Percentiles rank a stretch among this genome's conserved stretches.
These are phyloP conservation scores for Balakata baccata DNA, from an alignment of 345 rosid genomes.

Conservation along the genomic window DNA sequence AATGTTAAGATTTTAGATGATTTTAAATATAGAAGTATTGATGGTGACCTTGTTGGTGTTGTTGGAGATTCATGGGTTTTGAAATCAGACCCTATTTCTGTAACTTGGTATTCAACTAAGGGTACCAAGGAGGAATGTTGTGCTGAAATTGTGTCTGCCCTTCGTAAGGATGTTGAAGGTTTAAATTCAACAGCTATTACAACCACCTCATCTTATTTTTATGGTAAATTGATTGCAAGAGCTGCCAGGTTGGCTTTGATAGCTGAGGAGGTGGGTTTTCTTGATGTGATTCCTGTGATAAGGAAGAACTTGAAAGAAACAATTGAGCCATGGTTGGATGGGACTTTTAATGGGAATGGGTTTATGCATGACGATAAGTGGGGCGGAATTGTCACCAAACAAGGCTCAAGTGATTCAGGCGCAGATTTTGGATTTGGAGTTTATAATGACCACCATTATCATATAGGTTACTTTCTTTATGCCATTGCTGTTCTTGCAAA, in stretches of 20 bases:
- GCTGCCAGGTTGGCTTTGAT: constrained; percentile 88
- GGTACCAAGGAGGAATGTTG: constrained; percentile 51
- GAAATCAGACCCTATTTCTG: constrained; percentile 52
- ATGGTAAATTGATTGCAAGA: constrained; percentile 79
- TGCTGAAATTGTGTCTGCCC: constrained; percentile 60
- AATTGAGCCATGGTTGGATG: constrained; percentile 86
- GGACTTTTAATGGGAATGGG: constrained; percentile 67
- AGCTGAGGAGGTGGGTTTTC: constrained; percentile 68
- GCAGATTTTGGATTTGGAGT: constrained; percentile 87
- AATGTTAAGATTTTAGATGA: constrained; percentile 51
- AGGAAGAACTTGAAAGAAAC: constrained; percentile 62
- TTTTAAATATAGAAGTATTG: constrained; percentile 64
- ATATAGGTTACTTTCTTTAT: constrained; percentile 84
- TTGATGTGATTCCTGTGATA: constrained; percentile 63
- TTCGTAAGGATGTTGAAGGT: constrained; percentile 57
- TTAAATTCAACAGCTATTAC: constrained; percentile 45
- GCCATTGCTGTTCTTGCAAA: constrained; percentile 84
- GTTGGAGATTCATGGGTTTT: constrained; percentile 81
- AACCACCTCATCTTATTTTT: constrained; percentile 66
- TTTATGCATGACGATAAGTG: constrained; percentile 73
- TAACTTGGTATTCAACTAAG: constrained; percentile 83
- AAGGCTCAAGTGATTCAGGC: constrained; percentile 56
- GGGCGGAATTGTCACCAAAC: constrained; percentile 84
- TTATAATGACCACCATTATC: constrained; percentile 80
- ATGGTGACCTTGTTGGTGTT: constrained; percentile 84